These are phyloP conservation scores for Fraxinus greggii DNA, from an alignment of 305 asterid genomes.

Conservation along the genomic window DNA sequence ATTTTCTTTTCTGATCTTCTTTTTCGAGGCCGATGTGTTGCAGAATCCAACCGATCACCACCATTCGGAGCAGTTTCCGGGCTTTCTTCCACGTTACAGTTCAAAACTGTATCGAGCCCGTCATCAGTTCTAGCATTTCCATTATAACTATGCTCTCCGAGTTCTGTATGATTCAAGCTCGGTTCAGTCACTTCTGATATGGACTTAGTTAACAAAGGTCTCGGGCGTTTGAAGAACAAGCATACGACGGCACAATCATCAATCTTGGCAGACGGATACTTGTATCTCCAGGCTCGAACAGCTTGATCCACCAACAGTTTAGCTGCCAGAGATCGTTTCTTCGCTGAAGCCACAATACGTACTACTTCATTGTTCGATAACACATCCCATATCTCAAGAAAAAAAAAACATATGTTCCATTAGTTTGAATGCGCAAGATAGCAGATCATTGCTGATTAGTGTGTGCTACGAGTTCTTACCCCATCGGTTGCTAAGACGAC, in stretches of 20 bases:
- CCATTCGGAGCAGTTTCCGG: conserved; percentile 14
- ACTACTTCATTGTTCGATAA: conserved; percentile 53
- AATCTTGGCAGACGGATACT: conserved; percentile 47
- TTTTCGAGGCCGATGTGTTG: conserved; percentile 30
- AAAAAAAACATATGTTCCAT: neutral
- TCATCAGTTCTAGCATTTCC: conserved; percentile 32
- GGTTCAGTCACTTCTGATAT: conserved; percentile 32
- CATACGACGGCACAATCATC: conserved; percentile 61
- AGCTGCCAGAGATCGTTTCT: conserved; percentile 47
- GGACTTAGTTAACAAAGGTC: conserved; percentile 36
- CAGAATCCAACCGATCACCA: neutral
- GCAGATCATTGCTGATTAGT: neutral
- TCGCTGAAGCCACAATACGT: conserved; percentile 41
- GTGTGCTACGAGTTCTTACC: conserved; percentile 30
- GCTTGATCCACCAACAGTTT: conserved; percentile 49
- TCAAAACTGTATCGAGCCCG: conserved; percentile 59
- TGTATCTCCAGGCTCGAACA: conserved; percentile 47
- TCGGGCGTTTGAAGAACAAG: conserved; percentile 50
- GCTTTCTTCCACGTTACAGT: conserved; percentile 26
- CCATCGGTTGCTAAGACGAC: conserved; percentile 69
- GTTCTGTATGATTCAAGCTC: conserved; percentile 36
- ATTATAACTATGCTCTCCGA: conserved; percentile 11
- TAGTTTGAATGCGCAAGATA: neutral
- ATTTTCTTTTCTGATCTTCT: conserved; percentile 33
- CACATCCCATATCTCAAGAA: conserved; percentile 57